A percentile compares a stretch with the other conserved stretches of the same genome.
Evolutionary conservation across 1,139 yeast genomes (phyloP).

Genomic region (Debaryomyces singareniensis): DNA sequence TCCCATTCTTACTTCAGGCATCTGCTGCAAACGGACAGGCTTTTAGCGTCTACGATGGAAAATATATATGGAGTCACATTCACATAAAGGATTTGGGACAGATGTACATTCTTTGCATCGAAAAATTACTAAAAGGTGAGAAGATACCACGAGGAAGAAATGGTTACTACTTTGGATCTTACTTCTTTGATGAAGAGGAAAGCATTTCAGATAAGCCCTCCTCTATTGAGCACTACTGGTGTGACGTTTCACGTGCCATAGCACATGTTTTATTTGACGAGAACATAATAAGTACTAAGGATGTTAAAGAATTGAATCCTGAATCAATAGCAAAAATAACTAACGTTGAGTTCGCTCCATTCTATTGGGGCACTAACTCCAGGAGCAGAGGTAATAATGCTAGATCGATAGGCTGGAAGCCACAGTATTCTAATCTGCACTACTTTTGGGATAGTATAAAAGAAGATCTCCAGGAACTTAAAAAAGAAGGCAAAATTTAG

Average conservation of each 20-base stretch:
- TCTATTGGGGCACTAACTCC: conserved; percentile 25
- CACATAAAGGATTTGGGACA: conserved; percentile 32
- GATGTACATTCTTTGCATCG: conserved; percentile 20
- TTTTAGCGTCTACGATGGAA: conserved; percentile 25
- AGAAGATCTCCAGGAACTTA: conserved; percentile 12
- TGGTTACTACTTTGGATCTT: conserved; percentile 34
- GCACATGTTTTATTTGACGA: conserved; percentile 12
- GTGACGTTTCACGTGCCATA: conserved; percentile 20
- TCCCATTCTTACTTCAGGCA: conserved; percentile 20
- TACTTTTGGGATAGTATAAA: conserved; percentile 13
- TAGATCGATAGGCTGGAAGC: conserved; percentile 18
- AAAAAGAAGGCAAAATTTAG: conserved; percentile 4
- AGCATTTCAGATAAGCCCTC: conserved; percentile 13
- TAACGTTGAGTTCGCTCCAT: conserved; percentile 15
- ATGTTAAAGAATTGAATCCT: conserved; percentile 13
- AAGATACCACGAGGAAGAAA: conserved; percentile 21
- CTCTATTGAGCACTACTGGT: conserved; percentile 25
- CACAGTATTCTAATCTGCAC: conserved; percentile 10
- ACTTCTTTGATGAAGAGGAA: conserved; percentile 10
- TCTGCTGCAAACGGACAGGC: conserved; percentile 19
- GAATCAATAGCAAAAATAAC: conserved; percentile 11
- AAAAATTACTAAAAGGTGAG: conserved; percentile 15
- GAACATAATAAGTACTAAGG: conserved; percentile 11
- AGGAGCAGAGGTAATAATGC: conserved; percentile 24
- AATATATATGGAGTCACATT: conserved; percentile 30